These are phyloP conservation scores for Trichophyton verrucosum DNA, from an alignment of 2,329 filamentous ascomycete genomes.

Conservation along the genomic window DNA sequence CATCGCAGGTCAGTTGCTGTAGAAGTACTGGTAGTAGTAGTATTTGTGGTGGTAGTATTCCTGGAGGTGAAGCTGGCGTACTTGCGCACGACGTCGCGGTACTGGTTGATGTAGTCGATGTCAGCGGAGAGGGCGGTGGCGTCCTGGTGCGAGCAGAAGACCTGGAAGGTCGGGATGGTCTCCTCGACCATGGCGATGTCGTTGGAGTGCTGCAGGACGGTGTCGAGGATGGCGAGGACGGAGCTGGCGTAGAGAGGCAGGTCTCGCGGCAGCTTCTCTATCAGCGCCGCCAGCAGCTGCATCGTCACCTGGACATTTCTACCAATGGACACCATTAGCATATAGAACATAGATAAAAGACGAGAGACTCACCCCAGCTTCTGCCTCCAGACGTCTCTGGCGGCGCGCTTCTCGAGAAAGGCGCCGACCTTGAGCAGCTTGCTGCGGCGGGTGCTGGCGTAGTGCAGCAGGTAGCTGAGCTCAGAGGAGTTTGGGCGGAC, in stretches of 20 bases:
- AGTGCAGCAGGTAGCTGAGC: constrained; percentile 92
- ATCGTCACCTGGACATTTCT: constrained; percentile 92
- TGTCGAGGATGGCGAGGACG: constrained; percentile 71
- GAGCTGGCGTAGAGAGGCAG: constrained; percentile 77
- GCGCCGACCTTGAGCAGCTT: constrained; percentile 94
- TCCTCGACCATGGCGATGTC: constrained; percentile 91
- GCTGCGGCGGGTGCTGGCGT: constrained; percentile 82
- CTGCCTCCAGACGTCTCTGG: constrained; percentile 77
- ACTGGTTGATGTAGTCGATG: constrained; percentile 67
- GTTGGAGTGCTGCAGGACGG: constrained; percentile 66
- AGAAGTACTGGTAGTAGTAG: constrained; percentile 41
- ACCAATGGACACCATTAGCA: constrained; percentile 6
- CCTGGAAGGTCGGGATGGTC: constrained; percentile 71
- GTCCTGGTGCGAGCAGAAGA: constrained; percentile 82
- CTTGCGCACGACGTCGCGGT: constrained; percentile 64
- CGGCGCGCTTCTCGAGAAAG: constrained; percentile 89
- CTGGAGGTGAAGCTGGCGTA: constrained; percentile 67
- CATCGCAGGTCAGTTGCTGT: constrained; percentile 55
- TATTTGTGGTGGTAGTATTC: constrained; percentile 35
- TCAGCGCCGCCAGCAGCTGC: constrained; percentile 78
- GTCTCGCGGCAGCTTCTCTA: constrained; percentile 86
- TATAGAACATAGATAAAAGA: neutral
- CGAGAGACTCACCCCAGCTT: constrained; percentile 61
- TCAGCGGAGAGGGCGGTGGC: constrained; percentile 74
- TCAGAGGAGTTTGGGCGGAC: constrained; percentile 95